Evolutionary conservation across 2,329 filamentous ascomycete genomes (phyloP).

Genomic region (Orbilia brochopaga): DNA sequence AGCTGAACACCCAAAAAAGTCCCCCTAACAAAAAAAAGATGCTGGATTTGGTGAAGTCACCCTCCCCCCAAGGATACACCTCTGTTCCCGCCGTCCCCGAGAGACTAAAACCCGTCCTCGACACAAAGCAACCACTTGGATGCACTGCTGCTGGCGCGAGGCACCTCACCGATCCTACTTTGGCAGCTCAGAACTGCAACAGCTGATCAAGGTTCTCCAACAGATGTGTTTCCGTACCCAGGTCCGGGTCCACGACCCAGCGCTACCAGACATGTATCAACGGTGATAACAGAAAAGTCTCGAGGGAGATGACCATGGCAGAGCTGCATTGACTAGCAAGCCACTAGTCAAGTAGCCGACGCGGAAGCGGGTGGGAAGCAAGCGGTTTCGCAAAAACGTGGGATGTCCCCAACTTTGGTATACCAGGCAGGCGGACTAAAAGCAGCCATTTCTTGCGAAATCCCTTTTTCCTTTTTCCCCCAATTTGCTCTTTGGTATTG

Average conservation of each 20-base stretch:
- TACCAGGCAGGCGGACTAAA: conserved; percentile 2
- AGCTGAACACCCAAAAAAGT: conserved; percentile 13
- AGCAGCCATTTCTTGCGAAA: conserved; percentile 14
- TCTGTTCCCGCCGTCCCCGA: conserved; percentile 48
- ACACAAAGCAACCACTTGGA: conserved; percentile 19
- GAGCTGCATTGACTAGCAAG: conserved; percentile 32
- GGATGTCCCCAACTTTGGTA: conserved; percentile 38
- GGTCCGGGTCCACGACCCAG: conserved; percentile 11
- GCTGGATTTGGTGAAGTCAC: conserved; percentile 19
- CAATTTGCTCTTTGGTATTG: conserved; percentile 1
- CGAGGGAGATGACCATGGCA: conserved; percentile 43
- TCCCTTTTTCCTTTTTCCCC: conserved; percentile 7
- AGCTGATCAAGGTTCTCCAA: conserved; percentile 36
- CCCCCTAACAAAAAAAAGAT: conserved; percentile 3
- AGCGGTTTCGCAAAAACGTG: conserved; percentile 50
- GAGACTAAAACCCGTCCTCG: conserved; percentile 28
- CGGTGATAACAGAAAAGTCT: conserved; percentile 8
- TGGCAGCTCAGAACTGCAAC: conserved; percentile 37
- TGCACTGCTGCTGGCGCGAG: conserved; percentile 16
- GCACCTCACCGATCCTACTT: conserved; percentile 30
- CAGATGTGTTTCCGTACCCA: background rate
- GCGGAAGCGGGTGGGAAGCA: conserved; percentile 49
- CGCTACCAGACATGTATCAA: conserved; percentile 13
- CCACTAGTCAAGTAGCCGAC: conserved; percentile 49
- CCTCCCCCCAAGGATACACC: conserved; percentile 44